phyloP scores from a whole-genome alignment of 1,284 basidiomycete species.

The Pulveroboletus sp. region DNA sequence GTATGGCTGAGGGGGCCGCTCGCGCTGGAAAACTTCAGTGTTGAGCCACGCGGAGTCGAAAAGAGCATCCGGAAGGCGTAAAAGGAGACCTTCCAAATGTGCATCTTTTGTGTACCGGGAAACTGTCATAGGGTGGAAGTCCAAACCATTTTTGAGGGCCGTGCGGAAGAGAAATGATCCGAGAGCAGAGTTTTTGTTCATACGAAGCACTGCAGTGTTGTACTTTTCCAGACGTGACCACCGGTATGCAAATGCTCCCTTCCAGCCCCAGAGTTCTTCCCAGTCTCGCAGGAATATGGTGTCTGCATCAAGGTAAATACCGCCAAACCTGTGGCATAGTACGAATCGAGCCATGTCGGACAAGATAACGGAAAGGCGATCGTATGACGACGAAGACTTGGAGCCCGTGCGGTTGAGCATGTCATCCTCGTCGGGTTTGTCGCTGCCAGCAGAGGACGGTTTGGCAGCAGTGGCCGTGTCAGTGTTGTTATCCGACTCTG shows the following conservation, averaged over 20 bases:
- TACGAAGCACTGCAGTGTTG: slow-evolving; percentile 83
- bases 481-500: slow-evolving; percentile 28
- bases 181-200: slow-evolving; percentile 81
- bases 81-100: slow-evolving; percentile 67
- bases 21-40: slow-evolving; percentile 79
- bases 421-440: slow-evolving; percentile 51
- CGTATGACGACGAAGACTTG: slow-evolving; percentile 72
- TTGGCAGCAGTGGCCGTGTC: slow-evolving; percentile 21
- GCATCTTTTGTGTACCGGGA: slow-evolving; percentile 80
- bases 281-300: slow-evolving; percentile 87
- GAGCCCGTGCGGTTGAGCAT: slow-evolving; percentile 77
- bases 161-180: slow-evolving; percentile 84
- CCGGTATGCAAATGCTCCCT: slow-evolving; percentile 84
- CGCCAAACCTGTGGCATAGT: slow-evolving; percentile 82
- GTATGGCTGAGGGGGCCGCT: slow-evolving; percentile 82
- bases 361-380: slow-evolving; percentile 78
- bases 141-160: slow-evolving; percentile 80
- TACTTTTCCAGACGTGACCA: slow-evolving; percentile 83
- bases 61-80: slow-evolving; percentile 80
- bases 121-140: slow-evolving; percentile 88
- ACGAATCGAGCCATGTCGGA: slow-evolving; percentile 89
- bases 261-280: slow-evolving; percentile 89
- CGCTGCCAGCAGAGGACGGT: slow-evolving; percentile 31
- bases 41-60: slow-evolving; percentile 89
- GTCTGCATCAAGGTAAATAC: slow-evolving; percentile 86